Evolutionary conservation across 352 stramenopile species (phyloP).

Genomic region (Pythium aquatile): DNA sequence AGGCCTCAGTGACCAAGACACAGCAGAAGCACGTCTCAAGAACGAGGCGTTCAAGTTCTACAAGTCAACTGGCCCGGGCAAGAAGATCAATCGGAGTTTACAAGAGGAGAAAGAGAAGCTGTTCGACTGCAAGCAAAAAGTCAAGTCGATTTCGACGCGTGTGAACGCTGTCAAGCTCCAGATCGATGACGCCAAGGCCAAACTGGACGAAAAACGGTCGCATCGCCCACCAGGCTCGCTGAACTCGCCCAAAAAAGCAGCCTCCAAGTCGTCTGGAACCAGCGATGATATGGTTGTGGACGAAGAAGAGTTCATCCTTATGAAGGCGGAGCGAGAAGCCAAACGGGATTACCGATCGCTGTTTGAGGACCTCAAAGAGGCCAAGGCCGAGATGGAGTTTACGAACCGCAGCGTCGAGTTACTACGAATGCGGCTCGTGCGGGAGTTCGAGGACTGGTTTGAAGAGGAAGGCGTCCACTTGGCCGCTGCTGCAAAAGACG

Average conservation of each 20-base stretch:
- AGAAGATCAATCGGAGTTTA: constrained; percentile 57
- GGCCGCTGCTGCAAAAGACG: constrained; percentile 37
- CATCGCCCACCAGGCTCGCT: constrained; percentile 22
- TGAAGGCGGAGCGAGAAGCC: constrained; percentile 78
- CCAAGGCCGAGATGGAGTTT: constrained; percentile 65
- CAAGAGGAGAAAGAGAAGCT: constrained; percentile 77
- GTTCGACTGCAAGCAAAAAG: constrained; percentile 65
- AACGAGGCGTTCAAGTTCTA: constrained; percentile 76
- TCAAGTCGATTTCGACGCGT: constrained; percentile 64
- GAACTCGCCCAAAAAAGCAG: neutral
- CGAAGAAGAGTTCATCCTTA: constrained; percentile 91
- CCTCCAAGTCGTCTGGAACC: constrained; percentile 17
- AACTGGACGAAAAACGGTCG: constrained; percentile 67
- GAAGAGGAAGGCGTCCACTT: constrained; percentile 45
- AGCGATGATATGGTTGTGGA: constrained; percentile 81
- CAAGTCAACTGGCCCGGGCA: constrained; percentile 46
- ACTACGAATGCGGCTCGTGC: constrained; percentile 69
- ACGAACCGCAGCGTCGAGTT: constrained; percentile 67
- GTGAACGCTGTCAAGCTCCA: constrained; percentile 79
- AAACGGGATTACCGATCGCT: constrained; percentile 84
- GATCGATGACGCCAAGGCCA: constrained; percentile 63
- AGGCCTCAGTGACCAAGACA: neutral
- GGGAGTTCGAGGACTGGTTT: constrained; percentile 86
- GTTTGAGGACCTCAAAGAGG: constrained; percentile 87
- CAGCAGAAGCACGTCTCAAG: constrained; percentile 36